A percentile compares a stretch with the other conserved stretches of the same genome.
phyloP scores from a whole-genome alignment of 2,329 filamentous ascomycete species.

The Arthroderma sp. region DNA sequence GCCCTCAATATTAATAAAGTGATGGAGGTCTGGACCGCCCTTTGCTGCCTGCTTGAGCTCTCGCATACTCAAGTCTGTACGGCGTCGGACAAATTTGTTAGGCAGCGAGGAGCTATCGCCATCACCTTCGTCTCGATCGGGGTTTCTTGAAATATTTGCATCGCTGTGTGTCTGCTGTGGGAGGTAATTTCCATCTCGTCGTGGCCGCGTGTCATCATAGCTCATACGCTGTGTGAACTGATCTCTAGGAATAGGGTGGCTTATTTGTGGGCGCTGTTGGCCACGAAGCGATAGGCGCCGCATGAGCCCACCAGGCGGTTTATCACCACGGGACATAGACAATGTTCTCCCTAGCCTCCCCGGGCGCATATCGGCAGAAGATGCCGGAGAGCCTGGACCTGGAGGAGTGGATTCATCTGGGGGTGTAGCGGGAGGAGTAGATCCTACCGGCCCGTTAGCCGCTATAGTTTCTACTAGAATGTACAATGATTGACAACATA shows the following conservation, averaged over 20 bases:
- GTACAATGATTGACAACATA: constrained; percentile 20
- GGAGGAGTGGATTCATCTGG: constrained; percentile 32
- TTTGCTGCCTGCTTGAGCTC: constrained; percentile 47
- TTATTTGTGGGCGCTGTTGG: constrained; percentile 30
- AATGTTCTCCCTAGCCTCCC: constrained; percentile 45
- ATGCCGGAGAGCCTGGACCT: constrained; percentile 20
- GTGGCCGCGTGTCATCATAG: constrained; percentile 21
- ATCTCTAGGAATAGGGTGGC: constrained; percentile 20
- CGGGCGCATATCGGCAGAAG: constrained; percentile 17
- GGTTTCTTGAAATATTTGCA: constrained; percentile 3
- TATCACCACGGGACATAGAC: constrained; percentile 47
- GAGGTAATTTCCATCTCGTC: not conserved
- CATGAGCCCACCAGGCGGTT: constrained; percentile 31
- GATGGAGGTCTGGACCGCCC: constrained; percentile 42
- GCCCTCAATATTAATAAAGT: constrained; percentile 60
- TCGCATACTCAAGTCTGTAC: constrained; percentile 55
- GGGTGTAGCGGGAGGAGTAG: constrained; percentile 60
- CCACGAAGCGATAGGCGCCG: constrained; percentile 38
- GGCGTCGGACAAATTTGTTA: constrained; percentile 51
- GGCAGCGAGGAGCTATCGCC: constrained; percentile 23
- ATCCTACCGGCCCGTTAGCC: constrained; percentile 47
- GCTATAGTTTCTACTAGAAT: not conserved
- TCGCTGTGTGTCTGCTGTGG: not conserved
- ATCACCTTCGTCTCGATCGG: constrained; percentile 2
- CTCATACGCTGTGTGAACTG: constrained; percentile 24